A percentile compares a stretch with the other conserved stretches of the same genome.
Evolutionary conservation across 306 rosid genomes (phyloP).

Genomic region (Dalbergia oliveri): DNA sequence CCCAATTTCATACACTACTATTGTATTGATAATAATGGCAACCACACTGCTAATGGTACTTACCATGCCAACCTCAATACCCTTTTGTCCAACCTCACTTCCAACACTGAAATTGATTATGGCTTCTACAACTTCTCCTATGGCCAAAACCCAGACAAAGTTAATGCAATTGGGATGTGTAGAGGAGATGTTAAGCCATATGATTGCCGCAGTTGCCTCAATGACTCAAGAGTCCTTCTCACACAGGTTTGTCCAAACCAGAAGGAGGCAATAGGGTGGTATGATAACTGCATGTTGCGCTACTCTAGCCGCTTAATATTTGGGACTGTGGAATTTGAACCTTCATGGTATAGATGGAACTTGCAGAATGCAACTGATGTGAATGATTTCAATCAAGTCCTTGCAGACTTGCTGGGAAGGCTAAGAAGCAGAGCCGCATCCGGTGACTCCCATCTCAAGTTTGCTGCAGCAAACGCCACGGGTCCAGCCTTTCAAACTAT

Average conservation of each 20-base stretch:
- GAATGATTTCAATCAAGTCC: slow-evolving; percentile 9
- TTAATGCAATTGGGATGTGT: slow-evolving; percentile 42
- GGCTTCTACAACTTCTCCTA: slow-evolving; percentile 43
- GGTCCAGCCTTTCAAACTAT: not conserved
- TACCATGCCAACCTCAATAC: slow-evolving; percentile 46
- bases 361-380: not conserved
- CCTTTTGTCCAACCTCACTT: slow-evolving; percentile 49
- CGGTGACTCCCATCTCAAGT: slow-evolving; percentile 13
- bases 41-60: slow-evolving; percentile 48
- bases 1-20: not conserved
- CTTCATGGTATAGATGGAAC: not conserved
- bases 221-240: slow-evolving; percentile 35
- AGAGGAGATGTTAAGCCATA: slow-evolving; percentile 46
- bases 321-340: not conserved
- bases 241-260: slow-evolving; percentile 40
- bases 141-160: slow-evolving; percentile 42
- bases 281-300: slow-evolving; percentile 40
- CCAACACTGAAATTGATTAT: not conserved
- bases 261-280: slow-evolving; percentile 50
- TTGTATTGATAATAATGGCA: slow-evolving; percentile 16
- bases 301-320: slow-evolving; percentile 42
- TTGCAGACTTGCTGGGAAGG: not conserved
- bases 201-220: slow-evolving; percentile 47
- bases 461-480: not conserved
- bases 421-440: not conserved